phyloP scores from a whole-genome alignment of 148 eudicot genomes.

The Agrostemma githago region DNA sequence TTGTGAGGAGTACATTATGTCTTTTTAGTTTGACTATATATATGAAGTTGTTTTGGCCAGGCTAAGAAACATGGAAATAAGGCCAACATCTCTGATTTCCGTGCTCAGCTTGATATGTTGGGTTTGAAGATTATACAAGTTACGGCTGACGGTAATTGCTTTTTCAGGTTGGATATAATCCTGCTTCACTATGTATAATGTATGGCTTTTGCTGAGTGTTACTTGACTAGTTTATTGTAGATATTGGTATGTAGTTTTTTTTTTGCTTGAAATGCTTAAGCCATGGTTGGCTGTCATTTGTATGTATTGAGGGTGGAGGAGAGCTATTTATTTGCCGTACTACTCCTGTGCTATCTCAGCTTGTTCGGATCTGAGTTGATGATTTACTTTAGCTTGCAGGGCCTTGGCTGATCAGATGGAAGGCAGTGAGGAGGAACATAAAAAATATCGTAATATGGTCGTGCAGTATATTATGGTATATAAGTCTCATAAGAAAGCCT shows the following conservation, averaged over 20 bases:
- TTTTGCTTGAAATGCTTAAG: not conserved
- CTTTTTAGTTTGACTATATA: not conserved
- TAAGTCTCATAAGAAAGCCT: not conserved
- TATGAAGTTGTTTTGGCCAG: slow-evolving; percentile 30
- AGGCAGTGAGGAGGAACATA: slow-evolving; percentile 78
- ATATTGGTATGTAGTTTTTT: not conserved
- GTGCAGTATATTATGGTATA: slow-evolving; percentile 70
- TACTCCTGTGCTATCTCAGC: not conserved
- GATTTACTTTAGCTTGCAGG: slow-evolving; percentile 46
- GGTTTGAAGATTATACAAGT: slow-evolving; percentile 81
- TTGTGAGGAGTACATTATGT: not conserved
- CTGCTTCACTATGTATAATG: not conserved
- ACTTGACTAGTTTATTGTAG: not conserved
- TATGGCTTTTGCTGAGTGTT: not conserved
- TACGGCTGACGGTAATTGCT: slow-evolving; percentile 92
- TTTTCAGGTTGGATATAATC: slow-evolving; percentile 64
- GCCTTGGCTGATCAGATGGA: slow-evolving; percentile 91
- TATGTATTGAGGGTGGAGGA: not conserved
- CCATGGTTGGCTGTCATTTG: not conserved
- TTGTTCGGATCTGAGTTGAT: slow-evolving; percentile 25
- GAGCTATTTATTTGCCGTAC: not conserved
- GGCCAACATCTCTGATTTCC: slow-evolving; percentile 53
- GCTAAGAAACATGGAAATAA: slow-evolving; percentile 65
- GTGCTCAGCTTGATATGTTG: slow-evolving; percentile 72
- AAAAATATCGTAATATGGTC: slow-evolving; percentile 73